phyloP scores from a whole-genome alignment of 441 rosid genomes.

The Mallotus repandus region DNA sequence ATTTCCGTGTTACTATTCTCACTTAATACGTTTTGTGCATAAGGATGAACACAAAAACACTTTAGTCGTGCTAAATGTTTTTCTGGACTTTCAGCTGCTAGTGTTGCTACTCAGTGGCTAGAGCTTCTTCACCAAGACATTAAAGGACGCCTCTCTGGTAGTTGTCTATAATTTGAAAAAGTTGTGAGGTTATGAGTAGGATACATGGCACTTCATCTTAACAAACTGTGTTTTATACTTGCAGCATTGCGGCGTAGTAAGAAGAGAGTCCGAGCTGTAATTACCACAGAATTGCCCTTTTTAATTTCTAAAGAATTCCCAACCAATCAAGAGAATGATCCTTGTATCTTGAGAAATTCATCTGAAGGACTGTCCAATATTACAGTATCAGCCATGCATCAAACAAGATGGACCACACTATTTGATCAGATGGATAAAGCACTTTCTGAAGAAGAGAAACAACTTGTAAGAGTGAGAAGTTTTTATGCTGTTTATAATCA shows the following conservation, averaged over 20 bases:
- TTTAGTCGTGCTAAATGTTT: neutral
- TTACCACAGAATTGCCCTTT: constrained; percentile 69
- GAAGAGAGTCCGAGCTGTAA: constrained; percentile 70
- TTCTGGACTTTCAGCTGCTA: constrained; percentile 62
- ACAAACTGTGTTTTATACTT: constrained; percentile 27
- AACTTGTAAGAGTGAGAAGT: constrained; percentile 56
- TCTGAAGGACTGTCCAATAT: constrained; percentile 34
- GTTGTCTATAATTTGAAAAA: constrained; percentile 11
- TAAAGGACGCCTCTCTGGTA: constrained; percentile 84
- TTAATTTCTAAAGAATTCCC: constrained; percentile 63
- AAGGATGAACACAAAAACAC: neutral
- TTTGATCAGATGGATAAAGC: constrained; percentile 80
- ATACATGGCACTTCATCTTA: constrained; percentile 4
- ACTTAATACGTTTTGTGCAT: neutral
- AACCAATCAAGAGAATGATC: constrained; percentile 46
- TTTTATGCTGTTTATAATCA: neutral
- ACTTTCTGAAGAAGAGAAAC: constrained; percentile 73
- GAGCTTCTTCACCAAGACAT: constrained; percentile 93
- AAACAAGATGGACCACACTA: constrained; percentile 62
- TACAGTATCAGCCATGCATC: constrained; percentile 51
- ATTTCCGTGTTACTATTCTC: neutral
- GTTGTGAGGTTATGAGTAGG: constrained; percentile 3
- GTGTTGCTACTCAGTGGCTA: constrained; percentile 91
- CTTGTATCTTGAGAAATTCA: constrained; percentile 29
- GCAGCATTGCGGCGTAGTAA: constrained; percentile 84